Base-by-base conservation (phyloP, 495 filamentous ascomycete species). In the Hamigera avellanea region DNA sequence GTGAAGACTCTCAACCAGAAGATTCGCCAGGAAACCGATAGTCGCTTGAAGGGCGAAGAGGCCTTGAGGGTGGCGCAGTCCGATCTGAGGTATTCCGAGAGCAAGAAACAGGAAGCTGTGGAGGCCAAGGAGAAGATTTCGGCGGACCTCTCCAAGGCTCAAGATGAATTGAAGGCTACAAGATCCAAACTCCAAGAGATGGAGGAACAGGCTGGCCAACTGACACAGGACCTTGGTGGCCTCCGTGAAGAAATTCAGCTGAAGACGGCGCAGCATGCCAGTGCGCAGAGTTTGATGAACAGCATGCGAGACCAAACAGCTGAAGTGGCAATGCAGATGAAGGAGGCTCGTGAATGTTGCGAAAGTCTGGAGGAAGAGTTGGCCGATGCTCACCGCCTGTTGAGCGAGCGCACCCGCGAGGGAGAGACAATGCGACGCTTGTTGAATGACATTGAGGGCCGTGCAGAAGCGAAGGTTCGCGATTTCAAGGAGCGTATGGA, bases 281-380 rank as follows among this genome's bases (percentile, higher is more conserved):
- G 73, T 46, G 85, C 85, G 0, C 86, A 96, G 56, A 81, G 75
- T 41, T 53, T 94, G 30, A 80, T 95, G 57, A 76, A 76, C 39
- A 93, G 83, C 48, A 87, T 95, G 86, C 83, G 86, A 37, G 86
- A 95, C 48, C 86, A 98, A 57, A 80, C 78, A 2, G 66, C 79
- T 2, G 91, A 98, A 57, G 66, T 96, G 46, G 76, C 77, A n/a
- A 81, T 83, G 60, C 93, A 94, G 58, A 81, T 94, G 70, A 89
- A 87, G 61, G 91, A 98, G 54, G 80, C 82, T 2, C 76, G 80
- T 34, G 75, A 77, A 26, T 80, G 86, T 42, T 78, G 75, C 37
- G 87, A 95, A 46, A 83, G 78, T 37, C 59, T 95, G n/a, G 89
- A 95, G 45, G 91, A 98, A 61, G 91, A 96, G 52, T 67, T 95